phyloP scores from a whole-genome alignment of 2,329 filamentous ascomycete genomes.

The Septoria petroselini region DNA sequence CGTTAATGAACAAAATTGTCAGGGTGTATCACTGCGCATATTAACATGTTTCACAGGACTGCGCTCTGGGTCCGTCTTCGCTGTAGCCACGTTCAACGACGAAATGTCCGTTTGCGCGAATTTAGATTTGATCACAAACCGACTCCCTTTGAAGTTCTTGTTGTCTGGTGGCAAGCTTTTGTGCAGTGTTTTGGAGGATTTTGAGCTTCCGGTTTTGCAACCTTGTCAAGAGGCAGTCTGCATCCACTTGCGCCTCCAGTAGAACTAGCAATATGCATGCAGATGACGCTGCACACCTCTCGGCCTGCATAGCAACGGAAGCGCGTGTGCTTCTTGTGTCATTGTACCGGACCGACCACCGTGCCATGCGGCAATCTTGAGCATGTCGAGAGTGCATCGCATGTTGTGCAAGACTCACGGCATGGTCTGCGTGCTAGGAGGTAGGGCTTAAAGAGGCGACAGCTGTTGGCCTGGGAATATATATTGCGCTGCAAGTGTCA shows the following conservation, averaged over 20 bases:
- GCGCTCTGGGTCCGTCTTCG: neutral
- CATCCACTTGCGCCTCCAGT: neutral
- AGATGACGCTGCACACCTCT: neutral
- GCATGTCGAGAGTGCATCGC: too few relatives aligned
- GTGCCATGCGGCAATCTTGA: too few relatives aligned
- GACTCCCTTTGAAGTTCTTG: neutral
- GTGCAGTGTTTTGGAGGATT: neutral
- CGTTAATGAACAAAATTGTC: conserved; percentile 2
- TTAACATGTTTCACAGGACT: neutral
- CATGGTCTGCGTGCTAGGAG: too few relatives aligned
- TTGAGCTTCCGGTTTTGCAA: neutral
- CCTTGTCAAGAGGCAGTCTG: neutral
- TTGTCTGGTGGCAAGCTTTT: too few relatives aligned
- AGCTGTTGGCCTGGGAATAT: too few relatives aligned
- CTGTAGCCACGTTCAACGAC: neutral
- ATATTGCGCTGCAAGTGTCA: too few relatives aligned
- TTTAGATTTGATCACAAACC: neutral
- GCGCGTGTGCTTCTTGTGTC: too few relatives aligned
- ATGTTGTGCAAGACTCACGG: too few relatives aligned
- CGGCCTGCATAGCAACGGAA: too few relatives aligned
- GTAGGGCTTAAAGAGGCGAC: too few relatives aligned
- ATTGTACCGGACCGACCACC: too few relatives aligned
- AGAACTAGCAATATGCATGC: neutral
- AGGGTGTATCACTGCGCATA: neutral
- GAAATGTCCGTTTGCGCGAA: neutral